These are phyloP conservation scores for Lichtheimia corymbifera DNA, from an alignment of 371 early-diverging fungal species.

Conservation along the genomic window DNA sequence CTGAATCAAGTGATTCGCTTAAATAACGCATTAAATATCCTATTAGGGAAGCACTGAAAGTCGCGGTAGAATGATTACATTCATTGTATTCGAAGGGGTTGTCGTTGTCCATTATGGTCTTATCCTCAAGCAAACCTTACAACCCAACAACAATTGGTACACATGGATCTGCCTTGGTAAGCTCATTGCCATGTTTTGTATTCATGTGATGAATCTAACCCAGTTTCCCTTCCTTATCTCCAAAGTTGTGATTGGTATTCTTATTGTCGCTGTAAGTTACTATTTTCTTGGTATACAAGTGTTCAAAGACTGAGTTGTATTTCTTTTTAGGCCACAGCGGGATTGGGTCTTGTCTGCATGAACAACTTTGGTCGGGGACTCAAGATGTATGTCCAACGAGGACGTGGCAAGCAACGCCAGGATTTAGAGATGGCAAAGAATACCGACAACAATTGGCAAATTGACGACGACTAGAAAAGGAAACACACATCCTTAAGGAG, in stretches of 20 bases:
- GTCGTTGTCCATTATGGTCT: conserved; percentile 40
- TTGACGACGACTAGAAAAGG: conserved; percentile 37
- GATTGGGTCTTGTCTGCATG: conserved; percentile 29
- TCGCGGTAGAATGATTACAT: conserved; percentile 35
- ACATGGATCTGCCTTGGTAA: conserved; percentile 49
- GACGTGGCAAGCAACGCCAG: conserved; percentile 21
- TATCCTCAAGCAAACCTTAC: conserved; percentile 39
- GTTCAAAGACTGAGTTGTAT: neutral
- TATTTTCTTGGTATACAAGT: neutral
- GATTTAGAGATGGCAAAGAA: conserved; percentile 41
- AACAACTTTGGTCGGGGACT: conserved; percentile 41
- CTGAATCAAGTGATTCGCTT: no score
- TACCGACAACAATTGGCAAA: conserved; percentile 37
- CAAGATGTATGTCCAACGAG: conserved; percentile 37
- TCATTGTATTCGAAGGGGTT: conserved; percentile 39
- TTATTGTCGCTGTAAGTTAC: conserved; percentile 18
- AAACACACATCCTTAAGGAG: neutral
- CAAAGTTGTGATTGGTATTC: conserved; percentile 35
- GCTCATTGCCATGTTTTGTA: conserved; percentile 1
- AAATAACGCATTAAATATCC: neutral
- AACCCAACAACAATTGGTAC: conserved; percentile 49
- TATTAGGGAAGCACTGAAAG: conserved; percentile 43
- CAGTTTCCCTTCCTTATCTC: neutral
- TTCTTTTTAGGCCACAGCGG: conserved; percentile 18
- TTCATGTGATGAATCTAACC: neutral